Evolutionary conservation across 176 grass and related monocot species (phyloP).

Genomic region (Saccharum spontaneum): DNA sequence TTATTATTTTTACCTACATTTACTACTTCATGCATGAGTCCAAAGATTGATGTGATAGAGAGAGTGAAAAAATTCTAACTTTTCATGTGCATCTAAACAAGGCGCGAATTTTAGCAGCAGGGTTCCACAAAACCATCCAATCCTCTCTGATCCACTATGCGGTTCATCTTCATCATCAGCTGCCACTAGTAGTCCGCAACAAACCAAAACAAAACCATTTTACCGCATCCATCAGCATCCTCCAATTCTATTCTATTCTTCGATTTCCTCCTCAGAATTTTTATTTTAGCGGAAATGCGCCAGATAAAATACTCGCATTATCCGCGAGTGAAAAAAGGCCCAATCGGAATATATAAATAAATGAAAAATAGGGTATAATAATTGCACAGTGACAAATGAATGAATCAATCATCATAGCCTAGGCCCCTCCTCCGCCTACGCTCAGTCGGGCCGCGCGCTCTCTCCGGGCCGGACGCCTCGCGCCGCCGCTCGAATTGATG

Average conservation of each 20-base stretch:
- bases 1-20: too few species aligned
- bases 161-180: too few species aligned
- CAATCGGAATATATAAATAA: not conserved
- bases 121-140: too few species aligned
- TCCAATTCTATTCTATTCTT: not conserved
- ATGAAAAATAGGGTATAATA: not conserved
- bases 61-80: too few species aligned
- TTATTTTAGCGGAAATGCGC: not conserved
- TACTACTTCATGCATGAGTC: too few species aligned
- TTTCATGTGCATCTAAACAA: too few species aligned
- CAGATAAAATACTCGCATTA: not conserved
- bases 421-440: not conserved
- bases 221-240: too few species aligned
- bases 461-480: slow-evolving; percentile 25
- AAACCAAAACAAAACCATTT: too few species aligned
- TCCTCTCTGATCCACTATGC: too few species aligned
- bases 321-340: not conserved
- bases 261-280: not conserved
- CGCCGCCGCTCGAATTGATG: slow-evolving; percentile 14
- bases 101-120: too few species aligned
- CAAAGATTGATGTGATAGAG: too few species aligned
- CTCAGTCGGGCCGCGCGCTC: not conserved
- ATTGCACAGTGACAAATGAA: not conserved
- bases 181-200: too few species aligned
- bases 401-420: not conserved